These are phyloP conservation scores for Vitis labrusca DNA, from an alignment of 164 flowering plant genomes.

Conservation along the genomic window DNA sequence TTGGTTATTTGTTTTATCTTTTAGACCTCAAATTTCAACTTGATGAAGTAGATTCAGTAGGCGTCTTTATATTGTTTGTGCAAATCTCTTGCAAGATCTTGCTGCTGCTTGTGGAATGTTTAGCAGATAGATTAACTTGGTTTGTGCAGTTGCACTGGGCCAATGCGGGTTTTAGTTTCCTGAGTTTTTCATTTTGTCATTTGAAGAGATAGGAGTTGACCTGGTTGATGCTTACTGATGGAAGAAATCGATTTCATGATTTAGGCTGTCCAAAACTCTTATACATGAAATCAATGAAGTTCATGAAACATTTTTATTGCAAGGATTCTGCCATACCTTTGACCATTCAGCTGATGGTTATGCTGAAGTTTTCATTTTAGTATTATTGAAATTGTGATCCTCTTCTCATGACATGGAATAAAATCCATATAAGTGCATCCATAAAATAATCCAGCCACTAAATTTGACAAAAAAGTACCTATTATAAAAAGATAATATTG, in stretches of 20 bases:
- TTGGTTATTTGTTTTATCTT: not conserved
- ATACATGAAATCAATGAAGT: not conserved
- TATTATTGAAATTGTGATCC: not conserved
- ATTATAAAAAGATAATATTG: not conserved
- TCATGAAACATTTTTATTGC: not conserved
- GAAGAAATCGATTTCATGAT: not conserved
- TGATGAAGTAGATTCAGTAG: not conserved
- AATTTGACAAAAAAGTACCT: not conserved
- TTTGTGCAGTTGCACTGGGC: not conserved
- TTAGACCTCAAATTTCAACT: not conserved
- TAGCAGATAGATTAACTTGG: constrained; percentile 2
- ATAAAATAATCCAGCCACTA: not conserved
- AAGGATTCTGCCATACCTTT: not conserved
- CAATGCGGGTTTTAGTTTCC: not conserved
- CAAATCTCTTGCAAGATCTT: not conserved
- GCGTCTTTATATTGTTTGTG: not conserved
- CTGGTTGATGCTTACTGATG: not conserved
- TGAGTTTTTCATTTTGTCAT: not conserved
- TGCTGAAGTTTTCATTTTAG: not conserved
- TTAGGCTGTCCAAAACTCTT: not conserved
- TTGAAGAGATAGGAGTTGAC: not conserved
- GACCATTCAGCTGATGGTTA: not conserved
- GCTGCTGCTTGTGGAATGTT: not conserved
- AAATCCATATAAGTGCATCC: not conserved
- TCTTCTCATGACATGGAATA: not conserved